Evolutionary conservation across 371 early-diverging fungal genomes (phyloP), one percentile per base, ranked within the genome.

Genomic region (Rhizomucor miehei): DNA sequence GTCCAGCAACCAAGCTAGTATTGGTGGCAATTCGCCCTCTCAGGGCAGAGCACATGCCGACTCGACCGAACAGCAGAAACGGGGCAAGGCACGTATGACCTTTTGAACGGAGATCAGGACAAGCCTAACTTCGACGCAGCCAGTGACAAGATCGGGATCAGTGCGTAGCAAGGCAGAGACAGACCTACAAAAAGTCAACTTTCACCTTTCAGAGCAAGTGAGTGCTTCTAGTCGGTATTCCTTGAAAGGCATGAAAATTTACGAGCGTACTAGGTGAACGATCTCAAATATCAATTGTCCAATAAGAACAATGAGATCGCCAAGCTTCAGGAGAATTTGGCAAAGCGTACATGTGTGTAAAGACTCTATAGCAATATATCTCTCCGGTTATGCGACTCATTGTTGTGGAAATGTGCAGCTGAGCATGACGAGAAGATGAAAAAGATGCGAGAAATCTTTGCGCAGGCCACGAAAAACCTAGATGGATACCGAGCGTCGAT

Each of bases 401-500:
- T 20, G 12, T 6, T 43, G 11, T 25, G 25, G 17, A 23, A 47
- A n/a, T 24, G 11, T 20, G 3, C 57, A 78, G 73, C 49, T 47
- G 79, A 78, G 54, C 65, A 73, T 48, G 73, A 74, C 43, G 69
- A 67, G 6, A 78, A 75, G 41, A 24, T 75, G 19, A 74, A 71
- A 44, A 63, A 69, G 51, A 78, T 78, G 79, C 52, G 73, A 66
- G 77, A 71, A 20, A 81, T 85, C 10, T 85, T 85, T 64, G 81
- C 79, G 6, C 82, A 79, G 36, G 82, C 84, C 24, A 81, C 81
- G 37, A 82, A 80, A 48, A 85, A 72, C 41, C 56, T 85, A 35
- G 82, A 80, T 52, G 74, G 76, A 17, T 81, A 82, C 50, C 73
- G 86, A 6, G 76, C 78, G n/a, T 67, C 75, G 14, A 80, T 82